Percentiles rank a stretch among this genome's conserved stretches.
phyloP scores from a whole-genome alignment of 2,329 filamentous ascomycete genomes.

The Aureobasidium sp. region DNA sequence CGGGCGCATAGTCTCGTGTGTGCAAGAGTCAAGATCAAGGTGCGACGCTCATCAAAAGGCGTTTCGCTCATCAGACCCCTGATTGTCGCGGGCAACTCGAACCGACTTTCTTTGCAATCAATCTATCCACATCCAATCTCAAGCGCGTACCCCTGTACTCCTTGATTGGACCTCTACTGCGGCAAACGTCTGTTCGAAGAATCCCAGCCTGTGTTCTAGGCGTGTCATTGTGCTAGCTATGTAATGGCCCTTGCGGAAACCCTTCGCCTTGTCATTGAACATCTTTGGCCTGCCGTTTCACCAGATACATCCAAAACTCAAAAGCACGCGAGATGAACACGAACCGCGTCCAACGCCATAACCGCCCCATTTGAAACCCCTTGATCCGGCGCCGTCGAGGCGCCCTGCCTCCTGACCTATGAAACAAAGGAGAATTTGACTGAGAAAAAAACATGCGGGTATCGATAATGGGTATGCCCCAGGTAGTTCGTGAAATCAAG shows the following conservation, averaged over 20 bases:
- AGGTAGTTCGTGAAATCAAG: slow-evolving; percentile 7
- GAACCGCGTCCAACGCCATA: slow-evolving; percentile 3
- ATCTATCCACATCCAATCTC: not conserved
- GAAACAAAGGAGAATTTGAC: slow-evolving; percentile 1
- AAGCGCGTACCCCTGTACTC: not conserved
- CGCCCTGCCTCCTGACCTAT: not conserved
- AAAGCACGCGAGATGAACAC: slow-evolving; percentile 8
- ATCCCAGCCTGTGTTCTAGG: not conserved
- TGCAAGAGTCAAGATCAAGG: not conserved
- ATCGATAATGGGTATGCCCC: slow-evolving; percentile 9
- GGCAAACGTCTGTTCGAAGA: not conserved
- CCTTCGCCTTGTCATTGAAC: not conserved
- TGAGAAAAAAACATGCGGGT: not conserved
- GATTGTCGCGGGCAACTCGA: not conserved
- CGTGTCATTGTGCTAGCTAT: slow-evolving; percentile 4
- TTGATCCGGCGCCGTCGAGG: not conserved
- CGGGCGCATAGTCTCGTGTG: slow-evolving; percentile 1
- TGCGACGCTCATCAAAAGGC: not conserved
- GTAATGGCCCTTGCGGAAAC: not conserved
- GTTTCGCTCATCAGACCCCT: not conserved
- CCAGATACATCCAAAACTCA: not conserved
- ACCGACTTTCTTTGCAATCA: not conserved
- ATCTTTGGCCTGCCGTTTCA: not conserved
- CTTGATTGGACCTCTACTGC: not conserved
- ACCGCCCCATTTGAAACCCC: not conserved